Conservation (phyloP, 768 basidiomycete genomes). For the Saitozyma sp. region DNA sequence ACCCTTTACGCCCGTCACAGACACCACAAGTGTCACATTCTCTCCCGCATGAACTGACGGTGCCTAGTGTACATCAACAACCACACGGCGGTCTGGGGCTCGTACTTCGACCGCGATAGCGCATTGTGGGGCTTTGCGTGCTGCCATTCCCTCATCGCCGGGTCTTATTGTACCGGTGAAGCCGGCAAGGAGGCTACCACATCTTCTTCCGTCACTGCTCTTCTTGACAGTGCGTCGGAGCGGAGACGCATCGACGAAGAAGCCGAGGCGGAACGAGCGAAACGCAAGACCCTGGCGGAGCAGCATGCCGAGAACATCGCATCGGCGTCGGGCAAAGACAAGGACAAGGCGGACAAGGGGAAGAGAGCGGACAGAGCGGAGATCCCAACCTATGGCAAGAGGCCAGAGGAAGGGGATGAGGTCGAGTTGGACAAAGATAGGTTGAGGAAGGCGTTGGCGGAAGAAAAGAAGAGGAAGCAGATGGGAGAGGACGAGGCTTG, state of each 20-base stretch:
- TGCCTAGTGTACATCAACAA: slow-evolving; percentile 82
- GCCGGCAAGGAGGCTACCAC: slow-evolving; percentile 76
- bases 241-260: slow-evolving; percentile 29
- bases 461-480: slow-evolving; percentile 77
- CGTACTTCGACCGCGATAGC: slow-evolving; percentile 74
- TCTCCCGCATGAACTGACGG: background rate
- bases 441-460: slow-evolving; percentile 68
- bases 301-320: background rate
- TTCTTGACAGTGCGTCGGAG: slow-evolving; percentile 56
- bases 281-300: slow-evolving; percentile 47
- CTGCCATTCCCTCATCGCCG: slow-evolving; percentile 78
- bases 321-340: slow-evolving; percentile 1
- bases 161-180: slow-evolving; percentile 87
- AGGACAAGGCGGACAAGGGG: slow-evolving; percentile 2
- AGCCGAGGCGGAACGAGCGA: slow-evolving; percentile 21
- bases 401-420: slow-evolving; percentile 74
- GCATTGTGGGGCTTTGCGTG: slow-evolving; percentile 91
- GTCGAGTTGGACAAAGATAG: slow-evolving; percentile 70
- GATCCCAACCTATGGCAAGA: slow-evolving; percentile 67
- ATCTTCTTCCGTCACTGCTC: slow-evolving; percentile 71
- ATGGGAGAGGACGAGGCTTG: slow-evolving; percentile 57
- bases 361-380: slow-evolving; percentile 18
- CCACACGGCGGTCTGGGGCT: slow-evolving; percentile 96
- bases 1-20: background rate
- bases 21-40: too few species aligned